Conservation (phyloP, 1,284 basidiomycete genomes). For the Vanrija humicola region DNA sequence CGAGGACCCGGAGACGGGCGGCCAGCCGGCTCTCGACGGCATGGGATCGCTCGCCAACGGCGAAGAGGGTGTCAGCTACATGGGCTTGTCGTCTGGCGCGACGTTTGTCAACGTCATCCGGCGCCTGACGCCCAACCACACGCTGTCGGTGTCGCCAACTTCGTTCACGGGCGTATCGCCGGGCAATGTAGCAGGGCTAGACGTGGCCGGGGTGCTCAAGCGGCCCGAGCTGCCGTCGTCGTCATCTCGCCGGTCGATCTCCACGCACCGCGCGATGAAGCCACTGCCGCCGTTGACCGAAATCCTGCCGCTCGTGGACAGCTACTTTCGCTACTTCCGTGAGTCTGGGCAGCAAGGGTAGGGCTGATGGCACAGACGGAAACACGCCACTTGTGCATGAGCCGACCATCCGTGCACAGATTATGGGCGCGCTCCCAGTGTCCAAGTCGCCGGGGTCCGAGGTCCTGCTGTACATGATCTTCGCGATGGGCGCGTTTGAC, state of each 20-base stretch:
- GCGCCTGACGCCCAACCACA: slow-evolving; percentile 5
- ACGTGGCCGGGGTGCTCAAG: not conserved
- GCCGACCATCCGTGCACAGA: slow-evolving; percentile 26
- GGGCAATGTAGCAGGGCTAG: not conserved
- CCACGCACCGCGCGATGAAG: not conserved
- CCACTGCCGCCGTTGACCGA: slow-evolving; percentile 15
- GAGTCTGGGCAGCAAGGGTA: not conserved
- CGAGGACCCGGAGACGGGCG: not conserved
- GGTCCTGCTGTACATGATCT: slow-evolving; percentile 27
- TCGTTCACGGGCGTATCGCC: not conserved
- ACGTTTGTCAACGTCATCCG: slow-evolving; percentile 21
- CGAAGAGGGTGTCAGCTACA: slow-evolving; percentile 17
- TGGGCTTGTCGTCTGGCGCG: slow-evolving; percentile 21
- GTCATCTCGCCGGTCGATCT: not conserved
- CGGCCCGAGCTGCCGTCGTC: no score
- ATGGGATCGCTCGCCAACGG: slow-evolving; percentile 12
- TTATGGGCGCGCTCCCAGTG: slow-evolving; percentile 24
- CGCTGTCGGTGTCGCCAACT: not conserved
- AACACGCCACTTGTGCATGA: slow-evolving; percentile 30
- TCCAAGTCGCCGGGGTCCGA: slow-evolving; percentile 10
- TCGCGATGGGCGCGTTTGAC: slow-evolving; percentile 31
- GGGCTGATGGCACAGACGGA: slow-evolving; percentile 7
- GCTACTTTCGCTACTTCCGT: slow-evolving; percentile 20
- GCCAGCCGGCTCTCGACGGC: not conserved
- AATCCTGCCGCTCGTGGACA: slow-evolving; percentile 13